phyloP scores from a whole-genome alignment of 768 basidiomycete genomes.

The Hygrophorus russula region DNA sequence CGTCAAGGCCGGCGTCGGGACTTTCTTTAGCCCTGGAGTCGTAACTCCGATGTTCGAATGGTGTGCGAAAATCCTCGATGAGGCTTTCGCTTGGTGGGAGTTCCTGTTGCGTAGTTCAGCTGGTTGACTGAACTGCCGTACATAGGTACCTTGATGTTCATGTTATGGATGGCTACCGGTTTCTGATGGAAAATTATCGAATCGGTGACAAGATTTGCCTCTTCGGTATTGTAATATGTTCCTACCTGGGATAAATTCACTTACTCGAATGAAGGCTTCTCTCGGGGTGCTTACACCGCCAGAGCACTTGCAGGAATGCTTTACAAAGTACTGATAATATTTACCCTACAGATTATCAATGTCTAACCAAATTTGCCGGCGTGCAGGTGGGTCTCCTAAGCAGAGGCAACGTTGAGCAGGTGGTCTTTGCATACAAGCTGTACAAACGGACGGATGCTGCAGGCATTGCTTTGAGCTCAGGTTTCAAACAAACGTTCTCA shows the following conservation, averaged over 20 bases:
- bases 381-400: conserved; percentile 63
- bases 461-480: conserved; percentile 36
- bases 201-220: conserved; percentile 64
- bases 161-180: conserved; percentile 66
- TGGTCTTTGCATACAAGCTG: conserved; percentile 66
- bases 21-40: conserved; percentile 50
- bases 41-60: conserved; percentile 50
- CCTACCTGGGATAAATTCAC: background rate
- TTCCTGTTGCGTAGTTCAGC: background rate
- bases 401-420: conserved; percentile 54
- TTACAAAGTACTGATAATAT: conserved; percentile 37
- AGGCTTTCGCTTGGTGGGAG: conserved; percentile 61
- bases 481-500: conserved; percentile 68
- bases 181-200: conserved; percentile 71
- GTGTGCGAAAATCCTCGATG: conserved; percentile 51
- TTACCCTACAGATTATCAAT: background rate
- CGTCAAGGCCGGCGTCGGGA: conserved; percentile 36
- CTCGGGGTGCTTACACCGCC: conserved; percentile 41
- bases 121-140: background rate
- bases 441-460: conserved; percentile 42
- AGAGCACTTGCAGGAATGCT: conserved; percentile 71
- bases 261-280: background rate
- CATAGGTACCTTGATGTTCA: conserved; percentile 61
- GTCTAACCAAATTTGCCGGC: background rate
- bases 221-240: conserved; percentile 35